These are phyloP conservation scores for Notholithocarpus densiflorus DNA, from an alignment of 306 rosid genomes.

Conservation along the genomic window DNA sequence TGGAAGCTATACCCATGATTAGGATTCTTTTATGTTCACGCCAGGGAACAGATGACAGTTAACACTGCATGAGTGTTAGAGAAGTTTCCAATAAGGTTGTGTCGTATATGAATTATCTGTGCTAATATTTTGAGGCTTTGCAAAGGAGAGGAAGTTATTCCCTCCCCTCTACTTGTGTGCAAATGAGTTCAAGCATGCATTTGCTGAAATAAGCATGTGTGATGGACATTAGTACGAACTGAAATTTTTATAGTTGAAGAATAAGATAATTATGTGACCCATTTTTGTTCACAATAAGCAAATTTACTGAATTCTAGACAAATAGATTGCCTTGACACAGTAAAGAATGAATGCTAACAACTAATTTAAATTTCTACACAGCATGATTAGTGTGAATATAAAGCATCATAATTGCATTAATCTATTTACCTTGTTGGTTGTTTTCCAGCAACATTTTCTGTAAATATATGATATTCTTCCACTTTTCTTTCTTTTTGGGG, in stretches of 20 bases:
- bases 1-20: too few relatives aligned
- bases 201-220: background rate
- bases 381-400: background rate
- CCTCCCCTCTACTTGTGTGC: background rate
- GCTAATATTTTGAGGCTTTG: background rate
- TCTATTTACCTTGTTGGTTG: background rate
- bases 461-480: background rate
- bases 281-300: background rate
- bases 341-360: background rate
- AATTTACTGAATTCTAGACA: background rate
- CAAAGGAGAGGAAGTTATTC: background rate
- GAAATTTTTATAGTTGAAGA: background rate
- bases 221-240: background rate
- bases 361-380: background rate
- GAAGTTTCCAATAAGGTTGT: background rate
- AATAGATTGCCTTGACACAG: background rate
- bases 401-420: background rate
- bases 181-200: background rate
- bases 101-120: background rate
- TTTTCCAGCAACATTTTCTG: background rate
- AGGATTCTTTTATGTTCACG: too few relatives aligned
- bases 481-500: background rate
- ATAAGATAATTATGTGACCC: background rate
- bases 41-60: background rate
- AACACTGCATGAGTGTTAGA: background rate